Percentiles rank a stretch among this genome's conserved stretches.
These are phyloP conservation scores for Blastomyces emzantsi DNA, from an alignment of 2,329 filamentous ascomycete genomes.

Conservation along the genomic window DNA sequence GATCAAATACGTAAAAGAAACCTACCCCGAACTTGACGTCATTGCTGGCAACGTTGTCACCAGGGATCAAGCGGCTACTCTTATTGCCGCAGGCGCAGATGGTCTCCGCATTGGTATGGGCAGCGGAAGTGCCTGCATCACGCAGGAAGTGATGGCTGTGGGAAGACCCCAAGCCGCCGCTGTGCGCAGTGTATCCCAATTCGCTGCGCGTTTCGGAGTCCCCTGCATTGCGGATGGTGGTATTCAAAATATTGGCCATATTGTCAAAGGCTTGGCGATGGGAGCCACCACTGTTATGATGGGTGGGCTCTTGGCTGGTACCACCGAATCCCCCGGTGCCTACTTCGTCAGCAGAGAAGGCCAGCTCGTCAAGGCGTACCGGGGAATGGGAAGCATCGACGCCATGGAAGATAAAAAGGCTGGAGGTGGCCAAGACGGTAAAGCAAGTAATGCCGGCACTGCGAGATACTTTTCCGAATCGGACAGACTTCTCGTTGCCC, in stretches of 20 bases:
- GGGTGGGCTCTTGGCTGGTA: constrained; percentile 94
- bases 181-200: constrained; percentile 80
- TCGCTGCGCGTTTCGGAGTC: constrained; percentile 87
- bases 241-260: constrained; percentile 97
- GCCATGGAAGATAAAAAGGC: constrained; percentile 99
- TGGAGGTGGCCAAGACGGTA: constrained; percentile 58
- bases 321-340: constrained; percentile 92
- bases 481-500: constrained; percentile 86
- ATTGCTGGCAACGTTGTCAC: constrained; percentile 99
- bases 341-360: constrained; percentile 95
- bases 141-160: constrained; percentile 99
- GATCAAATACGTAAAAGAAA: constrained; percentile 91
- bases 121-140: constrained; percentile 95
- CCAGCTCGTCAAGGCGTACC: constrained; percentile 98
- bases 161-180: constrained; percentile 91
- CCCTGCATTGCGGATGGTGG: constrained; percentile 97
- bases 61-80: constrained; percentile 81
- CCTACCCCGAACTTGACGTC: constrained; percentile 78
- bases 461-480: constrained; percentile 98
- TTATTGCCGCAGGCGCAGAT: constrained; percentile 91
- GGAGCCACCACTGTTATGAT: constrained; percentile 98
- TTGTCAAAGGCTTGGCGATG: constrained; percentile 93
- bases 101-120: constrained; percentile 98
- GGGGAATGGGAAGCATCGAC: constrained; percentile 97
- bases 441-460: constrained; percentile 80